phyloP scores from a whole-genome alignment of 345 rosid species.

The Anacardium occidentale region DNA sequence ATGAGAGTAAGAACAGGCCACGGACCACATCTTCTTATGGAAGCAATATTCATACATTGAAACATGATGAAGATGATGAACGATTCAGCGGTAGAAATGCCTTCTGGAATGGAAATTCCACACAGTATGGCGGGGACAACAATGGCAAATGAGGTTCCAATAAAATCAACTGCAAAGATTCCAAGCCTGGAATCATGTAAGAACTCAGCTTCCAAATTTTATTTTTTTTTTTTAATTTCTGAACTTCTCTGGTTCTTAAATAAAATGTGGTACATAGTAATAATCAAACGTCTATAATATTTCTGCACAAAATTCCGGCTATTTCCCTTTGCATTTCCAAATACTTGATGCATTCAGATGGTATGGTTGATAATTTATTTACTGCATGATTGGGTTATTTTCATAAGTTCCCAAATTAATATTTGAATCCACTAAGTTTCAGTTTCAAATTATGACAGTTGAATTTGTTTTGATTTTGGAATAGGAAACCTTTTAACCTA shows the following conservation, averaged over 20 bases:
- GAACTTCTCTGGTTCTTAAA: not conserved
- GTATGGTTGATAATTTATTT: too few species aligned
- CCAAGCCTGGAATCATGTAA: not conserved
- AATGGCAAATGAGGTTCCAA: constrained; percentile 33
- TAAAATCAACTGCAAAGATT: not conserved
- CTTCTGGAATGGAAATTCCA: constrained; percentile 92
- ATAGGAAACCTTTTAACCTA: too few species aligned
- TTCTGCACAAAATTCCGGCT: not conserved
- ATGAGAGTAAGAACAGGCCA: constrained; percentile 40
- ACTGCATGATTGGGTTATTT: not conserved
- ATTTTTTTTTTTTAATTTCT: too few species aligned
- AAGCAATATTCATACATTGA: constrained; percentile 78
- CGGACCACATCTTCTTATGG: constrained; percentile 49
- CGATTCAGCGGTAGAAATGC: constrained; percentile 60
- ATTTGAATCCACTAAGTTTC: too few species aligned
- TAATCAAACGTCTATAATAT: not conserved
- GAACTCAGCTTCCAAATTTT: not conserved
- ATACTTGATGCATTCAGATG: not conserved
- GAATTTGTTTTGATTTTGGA: too few species aligned
- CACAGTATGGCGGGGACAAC: constrained; percentile 64
- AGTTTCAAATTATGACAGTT: too few species aligned
- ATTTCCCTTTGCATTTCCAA: not conserved
- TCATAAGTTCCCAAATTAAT: too few species aligned
- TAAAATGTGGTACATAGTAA: not conserved
- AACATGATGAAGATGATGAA: constrained; percentile 62